A percentile compares a stretch with the other conserved stretches of the same genome.
phyloP scores from a whole-genome alignment of 108 stramenopile species.

The Asterionellopsis glacialis region DNA sequence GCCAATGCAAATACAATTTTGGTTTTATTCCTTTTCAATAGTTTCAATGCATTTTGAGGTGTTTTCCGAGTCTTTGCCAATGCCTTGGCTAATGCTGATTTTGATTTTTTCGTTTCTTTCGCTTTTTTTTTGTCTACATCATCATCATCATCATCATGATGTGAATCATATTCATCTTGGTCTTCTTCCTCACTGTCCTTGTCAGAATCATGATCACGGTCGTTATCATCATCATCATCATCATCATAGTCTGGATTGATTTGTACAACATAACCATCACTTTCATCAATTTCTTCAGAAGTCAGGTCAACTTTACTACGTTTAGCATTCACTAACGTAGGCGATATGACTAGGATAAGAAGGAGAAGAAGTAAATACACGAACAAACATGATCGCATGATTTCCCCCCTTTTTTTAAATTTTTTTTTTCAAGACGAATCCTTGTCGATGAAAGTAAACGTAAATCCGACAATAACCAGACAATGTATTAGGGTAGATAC shows the following conservation, averaged over 20 bases:
- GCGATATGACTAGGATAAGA: too few species aligned
- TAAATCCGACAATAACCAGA: too few species aligned
- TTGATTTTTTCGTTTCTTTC: slow-evolving; percentile 8
- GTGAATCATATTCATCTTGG: not conserved
- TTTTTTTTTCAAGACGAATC: too few species aligned
- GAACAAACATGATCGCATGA: too few species aligned
- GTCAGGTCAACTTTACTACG: too few species aligned
- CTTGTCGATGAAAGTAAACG: too few species aligned
- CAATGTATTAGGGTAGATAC: too few species aligned
- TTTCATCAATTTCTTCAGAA: too few species aligned
- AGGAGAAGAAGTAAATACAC: too few species aligned
- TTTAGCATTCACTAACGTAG: too few species aligned
- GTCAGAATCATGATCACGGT: slow-evolving; percentile 12
- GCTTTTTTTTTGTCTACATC: not conserved
- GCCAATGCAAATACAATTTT: slow-evolving; percentile 34
- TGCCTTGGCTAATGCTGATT: slow-evolving; percentile 11
- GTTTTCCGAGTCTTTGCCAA: slow-evolving; percentile 13
- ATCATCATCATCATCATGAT: slow-evolving; percentile 1
- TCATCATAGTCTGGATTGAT: slow-evolving; percentile 43
- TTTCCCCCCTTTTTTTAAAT: too few species aligned
- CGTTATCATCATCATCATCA: slow-evolving; percentile 22
- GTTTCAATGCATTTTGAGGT: slow-evolving; percentile 9
- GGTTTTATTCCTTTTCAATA: slow-evolving; percentile 23
- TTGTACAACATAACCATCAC: slow-evolving; percentile 18
- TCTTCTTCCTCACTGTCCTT: slow-evolving; percentile 15